These are phyloP conservation scores for Peronospora belbahrii DNA, from an alignment of 352 stramenopile genomes.

Conservation along the genomic window DNA sequence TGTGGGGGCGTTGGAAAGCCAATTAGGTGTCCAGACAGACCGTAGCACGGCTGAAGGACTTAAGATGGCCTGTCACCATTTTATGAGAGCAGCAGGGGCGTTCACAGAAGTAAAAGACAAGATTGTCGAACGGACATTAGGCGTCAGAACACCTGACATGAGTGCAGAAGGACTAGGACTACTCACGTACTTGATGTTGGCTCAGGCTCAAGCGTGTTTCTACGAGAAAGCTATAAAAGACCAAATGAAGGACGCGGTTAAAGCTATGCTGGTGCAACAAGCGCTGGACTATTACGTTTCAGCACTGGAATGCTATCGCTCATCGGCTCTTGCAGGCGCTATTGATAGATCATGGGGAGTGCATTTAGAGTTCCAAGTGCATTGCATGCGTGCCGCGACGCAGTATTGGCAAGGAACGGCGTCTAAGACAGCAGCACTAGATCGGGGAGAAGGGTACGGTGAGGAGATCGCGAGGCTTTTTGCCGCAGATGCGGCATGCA, in stretches of 20 bases:
- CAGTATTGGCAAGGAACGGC: constrained; percentile 76
- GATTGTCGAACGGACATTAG: constrained; percentile 34
- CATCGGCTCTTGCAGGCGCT: constrained; percentile 31
- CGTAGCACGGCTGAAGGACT: constrained; percentile 64
- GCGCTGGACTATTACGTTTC: constrained; percentile 56
- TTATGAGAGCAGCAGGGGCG: constrained; percentile 76
- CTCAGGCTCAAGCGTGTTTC: constrained; percentile 85
- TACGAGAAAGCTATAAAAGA: constrained; percentile 90
- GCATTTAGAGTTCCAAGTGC: constrained; percentile 63
- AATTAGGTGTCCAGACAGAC: constrained; percentile 75
- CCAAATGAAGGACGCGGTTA: constrained; percentile 73
- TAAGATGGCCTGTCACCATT: constrained; percentile 77
- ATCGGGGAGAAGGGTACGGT: constrained; percentile 53
- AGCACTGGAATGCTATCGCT: constrained; percentile 52
- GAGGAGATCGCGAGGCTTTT: constrained; percentile 66
- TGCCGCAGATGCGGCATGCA: constrained; percentile 44
- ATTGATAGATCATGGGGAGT: constrained; percentile 64
- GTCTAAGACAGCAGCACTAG: constrained; percentile 46
- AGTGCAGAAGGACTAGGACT: constrained; percentile 61
- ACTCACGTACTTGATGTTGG: constrained; percentile 67
- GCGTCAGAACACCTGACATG: constrained; percentile 47
- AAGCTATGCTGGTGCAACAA: constrained; percentile 78
- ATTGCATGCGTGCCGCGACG: constrained; percentile 62
- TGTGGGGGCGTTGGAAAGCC: constrained; percentile 69
- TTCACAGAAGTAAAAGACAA: constrained; percentile 59